Base-by-base conservation (phyloP, 129 eudicot genomes). In the Saposhnikovia divaricata region DNA sequence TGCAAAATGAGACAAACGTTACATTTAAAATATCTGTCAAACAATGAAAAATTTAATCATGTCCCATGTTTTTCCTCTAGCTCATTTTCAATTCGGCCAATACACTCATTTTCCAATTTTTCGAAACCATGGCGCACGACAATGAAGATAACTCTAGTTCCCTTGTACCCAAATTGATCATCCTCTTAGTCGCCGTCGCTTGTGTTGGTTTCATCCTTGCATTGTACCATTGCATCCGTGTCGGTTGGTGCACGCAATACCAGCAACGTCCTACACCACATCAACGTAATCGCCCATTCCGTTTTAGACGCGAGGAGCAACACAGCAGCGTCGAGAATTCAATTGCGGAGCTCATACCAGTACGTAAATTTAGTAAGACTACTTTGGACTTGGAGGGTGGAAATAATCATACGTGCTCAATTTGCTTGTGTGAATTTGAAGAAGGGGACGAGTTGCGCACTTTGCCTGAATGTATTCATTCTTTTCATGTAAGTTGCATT, bases 211-310 rank as follows among this genome's bases (percentile, higher is more conserved):
- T 89, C 25, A 11, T 89, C 27, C 83, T 89, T 27, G 85, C 89
- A 6, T 59, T 86, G 61, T 89, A 89, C 79, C 92, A 89, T 50
- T 89, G 83, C 82, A n/a, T 84, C 72, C 77, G 85, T 1, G 83
- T 81, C 7, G 78, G 81, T 38, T 81, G 85, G 45, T 82, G 47
- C 66, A 23, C 11, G 12, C 78, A 74, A 2, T 51, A 19, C 48
- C 70, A 50, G 42, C 25, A 21, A 65, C 72, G 78, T 46, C 14
- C 6, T 9, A 39, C 63, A 5, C 50, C 69, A 19, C 77, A 76
- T 11, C 66, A 14, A 0, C 80, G 45, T 0, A 59, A 23, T 3
- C 18, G 44, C 2, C 31, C 68, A 11, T 57, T 61, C 9, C 34
- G 31, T 16, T 39, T 61, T 18, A 31, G 59, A n/a, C 79, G 5